Conservation (phyloP, 305 asterid genomes). For the Solanum hybrid region DNA sequence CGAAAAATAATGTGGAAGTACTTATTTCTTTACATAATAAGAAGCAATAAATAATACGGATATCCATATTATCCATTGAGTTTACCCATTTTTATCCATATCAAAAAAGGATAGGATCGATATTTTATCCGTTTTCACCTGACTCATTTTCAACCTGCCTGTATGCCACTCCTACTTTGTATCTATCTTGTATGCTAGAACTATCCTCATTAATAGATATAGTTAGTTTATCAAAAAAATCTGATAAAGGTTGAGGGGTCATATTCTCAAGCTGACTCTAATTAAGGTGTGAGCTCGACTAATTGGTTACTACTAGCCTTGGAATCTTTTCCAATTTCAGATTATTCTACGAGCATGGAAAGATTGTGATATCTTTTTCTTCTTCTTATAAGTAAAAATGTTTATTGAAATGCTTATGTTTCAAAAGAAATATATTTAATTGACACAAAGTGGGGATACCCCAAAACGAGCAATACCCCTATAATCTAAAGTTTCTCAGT, state of each 20-base stretch:
- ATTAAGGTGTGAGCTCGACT: not conserved
- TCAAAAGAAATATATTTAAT: not conserved
- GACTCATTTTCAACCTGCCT: not conserved
- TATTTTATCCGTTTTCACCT: not conserved
- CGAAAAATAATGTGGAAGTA: not conserved
- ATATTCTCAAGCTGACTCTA: not conserved
- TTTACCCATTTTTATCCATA: not conserved
- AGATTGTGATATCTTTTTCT: not conserved
- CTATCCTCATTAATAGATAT: not conserved
- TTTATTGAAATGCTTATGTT: not conserved
- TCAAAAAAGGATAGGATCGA: not conserved
- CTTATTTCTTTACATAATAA: not conserved
- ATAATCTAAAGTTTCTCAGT: not conserved
- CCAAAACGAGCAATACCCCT: not conserved
- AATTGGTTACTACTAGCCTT: not conserved
- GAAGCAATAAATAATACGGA: not conserved
- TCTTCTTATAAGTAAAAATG: not conserved
- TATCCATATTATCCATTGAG: not conserved
- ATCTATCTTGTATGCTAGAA: not conserved
- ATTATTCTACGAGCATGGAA: not conserved
- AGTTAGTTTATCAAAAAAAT: not conserved
- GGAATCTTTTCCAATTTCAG: not conserved
- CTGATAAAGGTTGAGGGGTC: not conserved
- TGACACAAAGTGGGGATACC: not conserved
- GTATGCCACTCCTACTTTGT: not conserved